Base-by-base conservation (phyloP, 2,329 filamentous ascomycete species). In the Fusarium beomiforme region DNA sequence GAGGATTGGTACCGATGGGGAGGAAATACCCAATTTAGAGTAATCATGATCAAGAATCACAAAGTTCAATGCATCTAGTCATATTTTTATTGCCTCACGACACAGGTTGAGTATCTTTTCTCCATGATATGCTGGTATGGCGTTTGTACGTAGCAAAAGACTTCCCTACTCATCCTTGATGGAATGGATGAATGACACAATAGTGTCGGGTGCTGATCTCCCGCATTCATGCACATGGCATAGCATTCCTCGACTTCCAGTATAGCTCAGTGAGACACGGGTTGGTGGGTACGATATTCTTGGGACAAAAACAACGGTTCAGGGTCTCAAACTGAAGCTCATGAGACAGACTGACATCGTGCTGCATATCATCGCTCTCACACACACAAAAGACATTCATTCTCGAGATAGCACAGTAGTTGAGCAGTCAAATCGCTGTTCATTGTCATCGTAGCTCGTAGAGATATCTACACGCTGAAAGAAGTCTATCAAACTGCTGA, bases 401-500 rank as follows among this genome's bases (percentile, higher is more conserved):
- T 60, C 29, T 50, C 26, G 36, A 6, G 14, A 19, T 26, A 21
- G 21, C 29, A 39, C 16, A 39, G 49, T 36, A 44, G 24, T 55
- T 58, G 42, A 66, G 50, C 59, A 69, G 46, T 58, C 29, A 69
- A 74, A 65, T 61, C 51, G 51, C 55, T 63, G 43, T 63, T 67
- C 61, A 73, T 76, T 75, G 53, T 64, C 55, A 60, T 78, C 76
- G 51, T 78, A 72, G 68, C 75, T 75, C 71, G 58, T 76, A 67
- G 63, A 69, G 70, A 36, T 70, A 72, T 58, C 62, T 68, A 47
- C 65, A 67, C 50, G 59, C 62, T 65, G 29, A 56, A 62, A 53
- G n/a, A 56, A 53, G 53, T 64, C 61, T 70, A 74, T 72, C 54
- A 72, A 69, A 61, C 65, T 65, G 44, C 47, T 23, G 46, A 65